These are phyloP conservation scores for Aspergillus haitiensis DNA, from an alignment of 495 filamentous ascomycete species.

Conservation along the genomic window DNA sequence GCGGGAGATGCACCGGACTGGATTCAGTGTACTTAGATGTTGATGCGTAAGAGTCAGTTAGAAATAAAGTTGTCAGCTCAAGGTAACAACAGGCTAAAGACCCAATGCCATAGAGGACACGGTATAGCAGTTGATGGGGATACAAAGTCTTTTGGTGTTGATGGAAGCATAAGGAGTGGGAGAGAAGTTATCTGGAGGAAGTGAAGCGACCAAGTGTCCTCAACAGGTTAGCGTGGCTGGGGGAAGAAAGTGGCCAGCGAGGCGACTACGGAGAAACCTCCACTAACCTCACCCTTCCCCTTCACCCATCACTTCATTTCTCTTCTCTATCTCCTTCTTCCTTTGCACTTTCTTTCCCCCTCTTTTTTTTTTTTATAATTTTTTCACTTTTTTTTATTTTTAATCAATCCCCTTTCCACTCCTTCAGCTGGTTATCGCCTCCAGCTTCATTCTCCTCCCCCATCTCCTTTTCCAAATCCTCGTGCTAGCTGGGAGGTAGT, in stretches of 20 bases:
- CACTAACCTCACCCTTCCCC: slow-evolving; percentile 26
- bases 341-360: slow-evolving; percentile 32
- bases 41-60: neutral
- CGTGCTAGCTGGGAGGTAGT: slow-evolving; percentile 37
- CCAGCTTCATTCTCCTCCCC: slow-evolving; percentile 44
- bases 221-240: slow-evolving; percentile 45
- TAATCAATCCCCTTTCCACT: slow-evolving; percentile 36
- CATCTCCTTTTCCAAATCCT: slow-evolving; percentile 9
- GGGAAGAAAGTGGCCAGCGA: slow-evolving; percentile 47
- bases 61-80: no score
- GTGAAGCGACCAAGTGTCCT: slow-evolving; percentile 48
- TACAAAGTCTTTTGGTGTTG: no score
- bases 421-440: slow-evolving; percentile 57
- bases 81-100: no score
- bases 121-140: neutral
- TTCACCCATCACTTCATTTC: slow-evolving; percentile 34
- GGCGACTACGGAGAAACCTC: slow-evolving; percentile 25
- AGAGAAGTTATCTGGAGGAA: slow-evolving; percentile 6
- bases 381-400: slow-evolving; percentile 40
- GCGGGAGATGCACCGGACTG: neutral
- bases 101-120: neutral
- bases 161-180: neutral
- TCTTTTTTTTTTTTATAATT: slow-evolving; percentile 32
- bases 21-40: slow-evolving; percentile 11
- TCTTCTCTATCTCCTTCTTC: slow-evolving; percentile 38